Base-by-base conservation (phyloP, 192 early-diverging fungal genomes). In the Coemansia asiatica region DNA sequence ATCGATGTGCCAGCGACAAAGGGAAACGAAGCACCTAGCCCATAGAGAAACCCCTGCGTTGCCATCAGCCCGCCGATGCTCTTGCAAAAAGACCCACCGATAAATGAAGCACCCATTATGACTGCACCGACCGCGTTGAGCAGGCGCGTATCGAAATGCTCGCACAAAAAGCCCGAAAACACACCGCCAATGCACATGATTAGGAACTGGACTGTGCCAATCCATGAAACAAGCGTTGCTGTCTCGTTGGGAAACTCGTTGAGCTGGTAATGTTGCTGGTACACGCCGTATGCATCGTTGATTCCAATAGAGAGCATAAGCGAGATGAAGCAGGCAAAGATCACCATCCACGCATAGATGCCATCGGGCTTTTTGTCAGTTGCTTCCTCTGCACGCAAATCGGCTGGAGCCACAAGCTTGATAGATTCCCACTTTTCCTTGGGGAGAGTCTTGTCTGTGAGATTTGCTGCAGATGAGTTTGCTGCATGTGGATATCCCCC, bases 21-120 rank as follows among this genome's bases (percentile, higher is more conserved):
- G 1, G 76, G 75, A n/a, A 85, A 81, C 35, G 78, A 76, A 0
- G 82, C 82, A 0, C 84, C 84, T 33, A 83, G 38, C 10, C 84
- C 84, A 48, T 79, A 76, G 16, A 85, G 56, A 21, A 85, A 13
- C 0, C 84, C 84, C 54, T 85, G 84, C 13, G 84, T 85, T 22
- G 67, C 54, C 74, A 81, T 81, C 21, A 85, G 66, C 50, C 60
- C 63, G 31, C 48, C 67, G 38, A 85, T 66, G 13, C 66, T 57
- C 26, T 36, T 75, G 61, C 74, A 83, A 27, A 69, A 83, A 15
- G 82, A 83, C 0, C 71, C 82, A 0, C 56, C 63, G 25, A 83
- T 70, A 57, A 79, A 64, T 5, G 74, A 73, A 40, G 36, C 62
- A 18, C 73, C 76, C 82, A 83, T 83, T 28, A 76, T 60, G 27